Evolutionary conservation across 75 land plant genomes (phyloP), one percentile per base, ranked within the genome.

Genomic region (Chamaecyparis obtusa): DNA sequence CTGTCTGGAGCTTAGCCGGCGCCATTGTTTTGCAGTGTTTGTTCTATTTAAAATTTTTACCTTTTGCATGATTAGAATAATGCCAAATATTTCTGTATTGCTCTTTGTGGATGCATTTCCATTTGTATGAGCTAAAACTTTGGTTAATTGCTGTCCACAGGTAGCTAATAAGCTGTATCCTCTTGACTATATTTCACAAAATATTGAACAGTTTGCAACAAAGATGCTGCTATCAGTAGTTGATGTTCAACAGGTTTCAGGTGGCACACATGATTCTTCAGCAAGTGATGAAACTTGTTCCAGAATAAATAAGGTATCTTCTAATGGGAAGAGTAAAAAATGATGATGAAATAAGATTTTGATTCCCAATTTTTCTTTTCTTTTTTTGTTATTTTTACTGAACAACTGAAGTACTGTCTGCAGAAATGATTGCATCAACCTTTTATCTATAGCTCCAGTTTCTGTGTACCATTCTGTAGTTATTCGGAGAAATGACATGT

Each of bases 91-190:
- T 19, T 78, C 39, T 78, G 81, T 75, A 78, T 9, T 19, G 43
- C 15, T 27, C 41, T 39, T 17, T 37, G 43, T 17, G 24, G 44
- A 77, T 17, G 80, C 6, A 24, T 37, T 77, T 39, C 24, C 24
- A 77, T 19, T 77, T 21, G 16, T 21, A 77, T 77, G 39, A 39
- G 46, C 81, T 78, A 43, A 78, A 24, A 78, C 27, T 64, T 64
- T 64, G n/a, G n/a, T n/a, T 24, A 19, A 24, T 24, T 64, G n/a
- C n/a, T 24, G 27, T 64, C 36, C 90, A n/a, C 87, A 98, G 99
- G 99, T 98, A 69, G 95, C 99, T 36, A 98, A 98, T 85, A 97
- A 95, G 89, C 92, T 98, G n/a, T 98, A 95, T 90, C 89, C 83
- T 24, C 92, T 95, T 19, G 89, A 80, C 83, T 94, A 91, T 87